Conservation (phyloP, 2,329 filamentous ascomycete species). For the Periconia digitata region DNA sequence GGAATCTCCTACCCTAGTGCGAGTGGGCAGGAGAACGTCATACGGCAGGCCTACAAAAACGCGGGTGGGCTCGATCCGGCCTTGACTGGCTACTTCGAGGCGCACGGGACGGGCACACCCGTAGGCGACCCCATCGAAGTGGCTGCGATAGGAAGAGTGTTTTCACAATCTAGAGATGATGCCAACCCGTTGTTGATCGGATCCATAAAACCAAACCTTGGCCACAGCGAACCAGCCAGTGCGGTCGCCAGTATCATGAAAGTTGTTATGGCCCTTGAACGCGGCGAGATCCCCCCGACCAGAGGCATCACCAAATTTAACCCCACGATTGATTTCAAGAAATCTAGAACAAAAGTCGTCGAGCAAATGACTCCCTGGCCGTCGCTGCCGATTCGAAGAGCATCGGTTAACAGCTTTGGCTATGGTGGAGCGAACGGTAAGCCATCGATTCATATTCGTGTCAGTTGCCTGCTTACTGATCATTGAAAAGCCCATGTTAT, state of each 20-base stretch:
- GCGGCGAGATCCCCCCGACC: constrained; percentile 25
- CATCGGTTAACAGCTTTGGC: constrained; percentile 17
- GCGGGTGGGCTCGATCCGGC: constrained; percentile 7
- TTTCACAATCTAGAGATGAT: constrained; percentile 3
- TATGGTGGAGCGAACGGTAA: constrained; percentile 18
- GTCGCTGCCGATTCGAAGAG: not conserved
- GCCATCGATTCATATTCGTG: not conserved
- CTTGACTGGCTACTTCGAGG: constrained; percentile 19
- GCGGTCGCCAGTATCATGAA: constrained; percentile 34
- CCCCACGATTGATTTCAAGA: constrained; percentile 16
- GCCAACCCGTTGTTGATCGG: not conserved
- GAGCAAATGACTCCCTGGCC: constrained; percentile 16
- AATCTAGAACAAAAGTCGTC: constrained; percentile 13
- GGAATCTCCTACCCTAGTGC: constrained; percentile 23
- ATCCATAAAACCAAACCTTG: constrained; percentile 34
- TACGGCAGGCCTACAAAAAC: constrained; percentile 20
- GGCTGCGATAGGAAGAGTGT: constrained; percentile 12
- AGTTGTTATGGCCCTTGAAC: constrained; percentile 26
- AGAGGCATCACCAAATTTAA: constrained; percentile 17
- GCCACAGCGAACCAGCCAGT: constrained; percentile 32
- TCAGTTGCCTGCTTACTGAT: not conserved
- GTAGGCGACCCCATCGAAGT: constrained; percentile 32
- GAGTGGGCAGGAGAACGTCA: constrained; percentile 17
- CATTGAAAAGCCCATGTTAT: constrained; percentile 9
- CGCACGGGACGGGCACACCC: constrained; percentile 32